Evolutionary conservation across 2,329 filamentous ascomycete genomes (phyloP).

Genomic region (Fusarium vanettenii): DNA sequence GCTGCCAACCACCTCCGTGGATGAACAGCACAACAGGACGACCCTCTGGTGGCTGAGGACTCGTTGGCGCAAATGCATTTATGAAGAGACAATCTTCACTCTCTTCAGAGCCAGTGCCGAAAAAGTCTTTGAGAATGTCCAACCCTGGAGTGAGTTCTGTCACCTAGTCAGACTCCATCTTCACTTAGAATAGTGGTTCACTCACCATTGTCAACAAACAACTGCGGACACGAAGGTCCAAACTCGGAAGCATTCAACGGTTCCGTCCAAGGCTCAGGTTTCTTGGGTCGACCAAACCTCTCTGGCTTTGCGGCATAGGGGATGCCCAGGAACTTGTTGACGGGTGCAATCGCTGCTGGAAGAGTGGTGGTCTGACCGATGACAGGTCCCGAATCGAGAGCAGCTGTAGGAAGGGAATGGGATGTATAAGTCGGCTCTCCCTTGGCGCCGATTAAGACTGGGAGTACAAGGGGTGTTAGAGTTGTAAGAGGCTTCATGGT

Average conservation of each 20-base stretch:
- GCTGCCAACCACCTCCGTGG: conserved; percentile 40
- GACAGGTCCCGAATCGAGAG: conserved; percentile 30
- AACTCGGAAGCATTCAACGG: conserved; percentile 20
- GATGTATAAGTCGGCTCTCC: not conserved
- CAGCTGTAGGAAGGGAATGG: conserved; percentile 12
- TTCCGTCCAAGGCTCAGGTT: conserved; percentile 28
- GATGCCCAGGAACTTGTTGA: conserved; percentile 39
- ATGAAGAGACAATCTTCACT: conserved; percentile 46
- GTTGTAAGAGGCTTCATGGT: conserved; percentile 20
- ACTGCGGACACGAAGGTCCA: conserved; percentile 31
- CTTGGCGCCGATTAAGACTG: not conserved
- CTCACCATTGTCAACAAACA: conserved; percentile 29
- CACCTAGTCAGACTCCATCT: not conserved
- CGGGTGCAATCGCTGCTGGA: conserved; percentile 18
- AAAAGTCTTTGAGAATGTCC: conserved; percentile 35
- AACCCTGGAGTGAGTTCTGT: conserved; percentile 33
- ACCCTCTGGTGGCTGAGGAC: conserved; percentile 3
- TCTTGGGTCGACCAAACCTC: conserved; percentile 26
- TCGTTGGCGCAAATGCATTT: conserved; percentile 42
- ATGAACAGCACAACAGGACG: conserved; percentile 42
- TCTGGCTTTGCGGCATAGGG: conserved; percentile 32
- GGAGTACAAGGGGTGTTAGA: conserved; percentile 1
- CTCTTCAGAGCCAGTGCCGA: conserved; percentile 30
- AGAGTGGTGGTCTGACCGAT: conserved; percentile 27
- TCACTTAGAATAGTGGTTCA: too few species aligned